Percentiles rank a stretch among this genome's conserved stretches.
These are phyloP conservation scores for Metarhizium album DNA, from an alignment of 2,329 filamentous ascomycete species.

Conservation along the genomic window DNA sequence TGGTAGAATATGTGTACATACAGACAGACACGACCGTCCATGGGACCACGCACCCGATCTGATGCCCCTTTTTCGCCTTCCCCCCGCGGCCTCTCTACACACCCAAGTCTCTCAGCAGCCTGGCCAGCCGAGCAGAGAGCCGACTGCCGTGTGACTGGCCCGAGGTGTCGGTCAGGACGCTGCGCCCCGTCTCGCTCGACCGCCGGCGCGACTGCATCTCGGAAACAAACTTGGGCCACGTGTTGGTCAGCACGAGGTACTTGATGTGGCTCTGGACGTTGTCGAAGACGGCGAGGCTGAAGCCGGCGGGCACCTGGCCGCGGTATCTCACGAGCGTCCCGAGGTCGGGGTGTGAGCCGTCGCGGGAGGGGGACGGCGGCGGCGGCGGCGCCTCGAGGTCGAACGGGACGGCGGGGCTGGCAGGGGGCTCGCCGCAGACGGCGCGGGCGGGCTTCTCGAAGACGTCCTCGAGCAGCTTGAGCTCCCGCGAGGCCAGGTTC, in stretches of 20 bases:
- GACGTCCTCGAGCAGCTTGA: conserved; percentile 37
- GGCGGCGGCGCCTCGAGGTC: conserved; percentile 10
- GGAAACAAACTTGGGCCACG: conserved; percentile 47
- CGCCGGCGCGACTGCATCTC: conserved; percentile 10
- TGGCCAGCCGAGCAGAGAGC: conserved; percentile 1
- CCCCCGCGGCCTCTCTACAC: no score
- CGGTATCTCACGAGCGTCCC: conserved; percentile 15
- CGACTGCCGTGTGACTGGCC: neutral
- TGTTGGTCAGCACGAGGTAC: conserved; percentile 57
- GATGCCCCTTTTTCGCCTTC: no score
- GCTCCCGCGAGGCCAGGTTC: conserved; percentile 46
- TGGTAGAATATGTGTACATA: no score
- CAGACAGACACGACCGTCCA: neutral
- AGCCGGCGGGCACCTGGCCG: conserved; percentile 34
- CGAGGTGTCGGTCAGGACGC: neutral
- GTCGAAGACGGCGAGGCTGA: conserved; percentile 45
- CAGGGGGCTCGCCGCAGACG: conserved; percentile 25
- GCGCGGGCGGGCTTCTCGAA: conserved; percentile 41
- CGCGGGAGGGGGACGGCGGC: neutral
- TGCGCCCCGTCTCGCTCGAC: conserved; percentile 9
- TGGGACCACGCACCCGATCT: no score
- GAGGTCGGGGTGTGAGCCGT: neutral
- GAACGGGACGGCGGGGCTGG: conserved; percentile 27
- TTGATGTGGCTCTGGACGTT: conserved; percentile 46
- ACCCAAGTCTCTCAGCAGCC: conserved; percentile 1